Percentiles rank a stretch among this genome's conserved stretches.
Conservation (phyloP, 768 basidiomycete species). For the Boletus vermiculosoides region DNA sequence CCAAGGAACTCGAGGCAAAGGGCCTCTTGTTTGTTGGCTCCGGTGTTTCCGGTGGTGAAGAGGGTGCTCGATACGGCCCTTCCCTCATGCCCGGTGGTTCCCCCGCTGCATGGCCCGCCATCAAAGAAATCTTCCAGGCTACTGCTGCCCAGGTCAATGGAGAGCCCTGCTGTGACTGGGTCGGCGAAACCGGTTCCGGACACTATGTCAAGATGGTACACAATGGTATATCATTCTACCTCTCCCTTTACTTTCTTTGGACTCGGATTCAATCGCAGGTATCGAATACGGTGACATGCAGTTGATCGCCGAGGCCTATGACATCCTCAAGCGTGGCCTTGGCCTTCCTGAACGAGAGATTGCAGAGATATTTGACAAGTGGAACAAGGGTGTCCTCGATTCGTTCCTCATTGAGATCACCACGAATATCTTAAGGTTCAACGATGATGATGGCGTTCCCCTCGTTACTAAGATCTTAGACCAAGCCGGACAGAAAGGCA, state of each 20-base stretch:
- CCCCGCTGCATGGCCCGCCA: constrained; percentile 88
- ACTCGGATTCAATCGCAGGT: constrained; percentile 47
- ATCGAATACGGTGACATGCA: constrained; percentile 99
- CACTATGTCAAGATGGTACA: constrained; percentile 99
- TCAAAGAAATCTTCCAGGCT: constrained; percentile 99
- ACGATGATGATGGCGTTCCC: constrained; percentile 91
- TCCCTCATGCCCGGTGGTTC: constrained; percentile 99
- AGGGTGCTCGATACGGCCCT: constrained; percentile 95
- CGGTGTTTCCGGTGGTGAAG: constrained; percentile 99
- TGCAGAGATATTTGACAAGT: constrained; percentile 87
- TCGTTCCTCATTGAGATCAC: constrained; percentile 99
- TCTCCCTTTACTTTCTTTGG: background rate
- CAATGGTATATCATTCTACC: constrained; percentile 56
- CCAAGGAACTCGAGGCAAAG: constrained; percentile 89
- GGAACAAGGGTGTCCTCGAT: constrained; percentile 99
- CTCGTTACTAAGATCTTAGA: constrained; percentile 94
- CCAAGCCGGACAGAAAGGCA: constrained; percentile 97
- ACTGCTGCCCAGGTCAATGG: constrained; percentile 93
- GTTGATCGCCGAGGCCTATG: constrained; percentile 97
- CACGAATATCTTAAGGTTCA: constrained; percentile 93
- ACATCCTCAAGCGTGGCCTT: constrained; percentile 96
- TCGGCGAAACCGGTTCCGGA: constrained; percentile 91
- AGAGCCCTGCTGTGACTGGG: constrained; percentile 99
- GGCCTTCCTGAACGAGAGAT: constrained; percentile 86
- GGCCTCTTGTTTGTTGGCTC: constrained; percentile 97